A percentile compares a stretch with the other conserved stretches of the same genome.
Conservation (phyloP, 495 filamentous ascomycete genomes). For the Aspergillus saccharolyticus region DNA sequence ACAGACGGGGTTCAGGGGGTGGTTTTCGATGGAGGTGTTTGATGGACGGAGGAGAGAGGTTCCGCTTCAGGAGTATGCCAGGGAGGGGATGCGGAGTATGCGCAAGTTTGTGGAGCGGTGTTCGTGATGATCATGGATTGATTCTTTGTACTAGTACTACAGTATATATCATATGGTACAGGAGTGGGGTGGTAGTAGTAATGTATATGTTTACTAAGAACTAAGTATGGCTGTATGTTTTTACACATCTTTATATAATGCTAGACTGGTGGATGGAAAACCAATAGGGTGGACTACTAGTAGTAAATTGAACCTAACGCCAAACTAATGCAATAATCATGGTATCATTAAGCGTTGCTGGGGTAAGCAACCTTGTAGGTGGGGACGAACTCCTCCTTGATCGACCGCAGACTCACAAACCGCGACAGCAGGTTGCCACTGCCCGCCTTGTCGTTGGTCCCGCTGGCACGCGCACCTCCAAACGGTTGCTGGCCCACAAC, state of each 20-base stretch:
- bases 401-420: constrained; percentile 77
- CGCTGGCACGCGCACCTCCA: constrained; percentile 77
- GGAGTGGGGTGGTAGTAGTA: no score
- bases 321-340: background rate
- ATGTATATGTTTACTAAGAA: no score
- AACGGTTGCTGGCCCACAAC: constrained; percentile 93
- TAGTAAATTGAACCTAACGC: background rate
- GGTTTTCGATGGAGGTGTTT: constrained; percentile 75
- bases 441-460: constrained; percentile 90
- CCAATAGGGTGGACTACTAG: background rate
- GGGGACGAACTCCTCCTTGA: constrained; percentile 85
- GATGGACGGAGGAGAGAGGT: constrained; percentile 56
- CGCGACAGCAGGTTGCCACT: constrained; percentile 67
- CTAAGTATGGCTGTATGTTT: no score
- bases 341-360: constrained; percentile 54
- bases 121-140: no score
- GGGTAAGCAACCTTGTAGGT: constrained; percentile 70
- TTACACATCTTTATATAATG: no score
- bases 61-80: constrained; percentile 26
- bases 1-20: constrained; percentile 64
- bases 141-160: no score
- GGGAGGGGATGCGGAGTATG: constrained; percentile 50
- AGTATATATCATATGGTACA: no score
- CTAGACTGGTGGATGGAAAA: no score
- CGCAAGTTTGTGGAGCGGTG: constrained; percentile 34